A percentile compares a stretch with the other conserved stretches of the same genome.
These are phyloP conservation scores for Xylaria sp. DNA, from an alignment of 2,329 filamentous ascomycete species.

Conservation along the genomic window DNA sequence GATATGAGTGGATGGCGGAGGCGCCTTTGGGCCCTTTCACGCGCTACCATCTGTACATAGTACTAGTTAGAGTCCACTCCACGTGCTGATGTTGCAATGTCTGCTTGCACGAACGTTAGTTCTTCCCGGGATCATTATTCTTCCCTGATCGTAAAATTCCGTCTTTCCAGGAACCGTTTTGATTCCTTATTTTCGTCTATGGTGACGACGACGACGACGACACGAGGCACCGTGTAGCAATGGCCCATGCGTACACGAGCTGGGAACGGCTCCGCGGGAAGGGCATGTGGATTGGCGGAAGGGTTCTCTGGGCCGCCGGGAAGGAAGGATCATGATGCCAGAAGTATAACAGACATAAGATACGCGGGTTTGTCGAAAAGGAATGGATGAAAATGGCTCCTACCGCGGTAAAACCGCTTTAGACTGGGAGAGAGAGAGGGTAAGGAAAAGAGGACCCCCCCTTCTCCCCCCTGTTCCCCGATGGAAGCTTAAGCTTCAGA, in stretches of 20 bases:
- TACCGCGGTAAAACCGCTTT: background rate
- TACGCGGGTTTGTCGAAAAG: background rate
- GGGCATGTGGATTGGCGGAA: background rate
- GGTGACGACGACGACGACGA: background rate
- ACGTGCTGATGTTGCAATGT: conserved; percentile 23
- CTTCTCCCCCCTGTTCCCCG: background rate
- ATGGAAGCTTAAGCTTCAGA: background rate
- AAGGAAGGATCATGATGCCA: background rate
- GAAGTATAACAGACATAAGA: background rate
- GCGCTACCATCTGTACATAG: conserved; percentile 7
- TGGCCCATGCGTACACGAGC: background rate
- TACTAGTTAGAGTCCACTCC: conserved; percentile 8
- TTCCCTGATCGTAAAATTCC: background rate
- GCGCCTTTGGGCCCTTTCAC: background rate
- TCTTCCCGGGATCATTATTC: conserved; percentile 1
- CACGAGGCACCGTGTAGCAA: background rate
- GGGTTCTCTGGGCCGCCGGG: background rate
- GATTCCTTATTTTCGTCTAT: background rate
- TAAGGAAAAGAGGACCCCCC: background rate
- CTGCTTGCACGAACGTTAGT: conserved; percentile 3
- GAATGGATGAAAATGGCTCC: background rate
- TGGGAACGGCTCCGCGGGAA: background rate
- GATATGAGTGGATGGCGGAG: conserved; percentile 6
- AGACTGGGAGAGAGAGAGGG: too few relatives aligned
- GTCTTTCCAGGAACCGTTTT: background rate